A percentile compares a stretch with the other conserved stretches of the same genome.
Evolutionary conservation across 2,329 filamentous ascomycete genomes (phyloP).

Genomic region (Aspergillus pseudonomiae): DNA sequence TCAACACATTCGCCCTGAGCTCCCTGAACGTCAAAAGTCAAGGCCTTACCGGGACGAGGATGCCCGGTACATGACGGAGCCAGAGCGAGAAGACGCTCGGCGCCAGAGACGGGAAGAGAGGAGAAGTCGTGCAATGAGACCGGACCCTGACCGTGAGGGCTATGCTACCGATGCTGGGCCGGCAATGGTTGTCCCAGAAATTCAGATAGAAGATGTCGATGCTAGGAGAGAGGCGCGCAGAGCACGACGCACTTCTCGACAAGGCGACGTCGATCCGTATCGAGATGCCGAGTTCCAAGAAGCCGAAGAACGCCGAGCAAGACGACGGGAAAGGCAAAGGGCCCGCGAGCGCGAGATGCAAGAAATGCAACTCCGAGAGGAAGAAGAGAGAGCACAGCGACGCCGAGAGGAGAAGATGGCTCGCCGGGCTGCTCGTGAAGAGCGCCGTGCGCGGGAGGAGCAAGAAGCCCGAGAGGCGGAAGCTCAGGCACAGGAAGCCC

Average conservation of each 20-base stretch:
- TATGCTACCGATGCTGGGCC: conserved; percentile 48
- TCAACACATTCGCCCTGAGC: conserved; percentile 36
- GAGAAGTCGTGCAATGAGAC: conserved; percentile 42
- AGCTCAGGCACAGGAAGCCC: conserved; percentile 51
- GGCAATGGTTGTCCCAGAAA: conserved; percentile 35
- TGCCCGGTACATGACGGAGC: conserved; percentile 34
- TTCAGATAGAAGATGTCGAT: conserved; percentile 58
- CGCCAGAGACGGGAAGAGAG: conserved; percentile 40
- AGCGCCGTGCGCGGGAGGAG: conserved; percentile 46
- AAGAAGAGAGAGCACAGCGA: conserved; percentile 42
- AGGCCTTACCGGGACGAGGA: conserved; percentile 43
- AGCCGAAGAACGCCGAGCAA: conserved; percentile 47
- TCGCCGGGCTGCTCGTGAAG: conserved; percentile 39
- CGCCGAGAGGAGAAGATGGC: conserved; percentile 36
- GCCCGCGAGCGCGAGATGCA: conserved; percentile 45
- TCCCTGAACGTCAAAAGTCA: conserved; percentile 41
- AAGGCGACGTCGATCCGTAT: conserved; percentile 37
- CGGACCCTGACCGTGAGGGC: conserved; percentile 55
- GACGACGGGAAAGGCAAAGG: conserved; percentile 54
- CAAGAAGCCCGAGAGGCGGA: conserved; percentile 59
- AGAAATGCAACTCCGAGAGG: conserved; percentile 40
- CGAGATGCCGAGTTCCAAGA: conserved; percentile 38
- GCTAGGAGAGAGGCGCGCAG: conserved; percentile 66
- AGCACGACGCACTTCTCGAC: conserved; percentile 51
- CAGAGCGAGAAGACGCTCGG: conserved; percentile 40